These are phyloP conservation scores for Paramyrothecium sp. DNA, from an alignment of 2,329 filamentous ascomycete species.

Conservation along the genomic window DNA sequence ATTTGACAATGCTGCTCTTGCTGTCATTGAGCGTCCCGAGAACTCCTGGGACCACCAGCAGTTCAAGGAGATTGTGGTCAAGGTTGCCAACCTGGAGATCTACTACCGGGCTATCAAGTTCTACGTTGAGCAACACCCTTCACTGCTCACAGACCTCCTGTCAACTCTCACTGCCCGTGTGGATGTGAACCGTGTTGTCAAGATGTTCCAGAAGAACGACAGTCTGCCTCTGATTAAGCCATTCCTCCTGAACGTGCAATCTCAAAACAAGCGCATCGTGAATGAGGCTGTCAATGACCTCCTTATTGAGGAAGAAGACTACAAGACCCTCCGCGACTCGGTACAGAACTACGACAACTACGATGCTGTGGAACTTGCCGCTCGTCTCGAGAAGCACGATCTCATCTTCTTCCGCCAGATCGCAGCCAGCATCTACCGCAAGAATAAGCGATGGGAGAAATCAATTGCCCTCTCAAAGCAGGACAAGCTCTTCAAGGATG, in stretches of 20 bases:
- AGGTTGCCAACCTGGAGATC: constrained; percentile 97
- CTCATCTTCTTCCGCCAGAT: constrained; percentile 99
- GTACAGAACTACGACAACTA: constrained; percentile 99
- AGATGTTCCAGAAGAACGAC: constrained; percentile 98
- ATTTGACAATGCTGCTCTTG: constrained; percentile 93
- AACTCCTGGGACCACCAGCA: constrained; percentile 99
- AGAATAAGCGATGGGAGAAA: constrained; percentile 99
- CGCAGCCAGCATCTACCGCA: constrained; percentile 96
- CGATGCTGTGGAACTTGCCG: constrained; percentile 87
- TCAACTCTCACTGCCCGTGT: constrained; percentile 90
- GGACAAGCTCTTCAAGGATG: constrained; percentile 99
- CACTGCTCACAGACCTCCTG: constrained; percentile 90
- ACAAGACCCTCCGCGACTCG: constrained; percentile 97
- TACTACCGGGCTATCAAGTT: constrained; percentile 98
- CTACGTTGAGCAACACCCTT: constrained; percentile 95
- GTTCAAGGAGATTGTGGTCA: constrained; percentile 98
- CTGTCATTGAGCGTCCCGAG: constrained; percentile 95
- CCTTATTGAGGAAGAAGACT: constrained; percentile 97
- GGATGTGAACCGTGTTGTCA: constrained; percentile 98
- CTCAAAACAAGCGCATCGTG: constrained; percentile 96
- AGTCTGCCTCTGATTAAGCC: constrained; percentile 98
- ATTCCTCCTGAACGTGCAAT: constrained; percentile 93
- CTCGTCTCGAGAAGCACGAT: constrained; percentile 94
- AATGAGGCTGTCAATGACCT: constrained; percentile 98
- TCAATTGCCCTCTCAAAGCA: constrained; percentile 97